These are phyloP conservation scores for Fibroporia radiculosa DNA, from an alignment of 768 basidiomycete species.

Conservation along the genomic window DNA sequence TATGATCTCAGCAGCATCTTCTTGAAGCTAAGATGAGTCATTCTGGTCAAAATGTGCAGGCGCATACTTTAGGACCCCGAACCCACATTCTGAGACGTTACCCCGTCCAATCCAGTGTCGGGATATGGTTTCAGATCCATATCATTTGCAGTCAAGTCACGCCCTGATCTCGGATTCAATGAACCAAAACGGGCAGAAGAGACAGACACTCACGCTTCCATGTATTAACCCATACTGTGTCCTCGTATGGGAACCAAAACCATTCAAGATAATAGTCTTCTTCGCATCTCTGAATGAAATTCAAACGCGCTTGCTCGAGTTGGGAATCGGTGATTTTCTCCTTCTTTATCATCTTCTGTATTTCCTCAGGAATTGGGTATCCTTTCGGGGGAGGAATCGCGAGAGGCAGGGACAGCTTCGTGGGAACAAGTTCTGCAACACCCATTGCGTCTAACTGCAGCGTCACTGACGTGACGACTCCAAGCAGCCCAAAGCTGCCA, in stretches of 20 bases:
- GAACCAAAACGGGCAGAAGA: neutral
- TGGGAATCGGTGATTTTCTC: constrained; percentile 10
- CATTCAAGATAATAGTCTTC: constrained; percentile 23
- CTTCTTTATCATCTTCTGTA: constrained; percentile 12
- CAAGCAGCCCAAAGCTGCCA: constrained; percentile 22
- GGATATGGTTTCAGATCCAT: constrained; percentile 8
- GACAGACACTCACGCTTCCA: constrained; percentile 14
- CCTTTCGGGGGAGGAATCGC: constrained; percentile 22
- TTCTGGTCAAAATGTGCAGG: too few relatives aligned
- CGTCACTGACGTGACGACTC: constrained; percentile 20
- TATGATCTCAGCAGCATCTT: constrained; percentile 3
- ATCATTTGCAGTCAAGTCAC: constrained; percentile 2
- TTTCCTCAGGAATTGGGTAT: constrained; percentile 14
- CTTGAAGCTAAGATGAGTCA: constrained; percentile 2
- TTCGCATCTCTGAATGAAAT: constrained; percentile 18
- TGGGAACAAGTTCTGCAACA: constrained; percentile 18
- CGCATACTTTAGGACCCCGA: too few relatives aligned
- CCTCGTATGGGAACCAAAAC: constrained; percentile 25
- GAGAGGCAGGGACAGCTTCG: constrained; percentile 13
- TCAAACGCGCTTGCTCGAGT: constrained; percentile 13
- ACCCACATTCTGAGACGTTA: constrained; percentile 6
- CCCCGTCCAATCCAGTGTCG: constrained; percentile 6
- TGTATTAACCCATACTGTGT: constrained; percentile 20
- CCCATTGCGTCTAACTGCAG: constrained; percentile 21
- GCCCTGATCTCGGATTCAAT: neutral